phyloP scores from a whole-genome alignment of 768 basidiomycete species.

The Dentipellis fragilis region DNA sequence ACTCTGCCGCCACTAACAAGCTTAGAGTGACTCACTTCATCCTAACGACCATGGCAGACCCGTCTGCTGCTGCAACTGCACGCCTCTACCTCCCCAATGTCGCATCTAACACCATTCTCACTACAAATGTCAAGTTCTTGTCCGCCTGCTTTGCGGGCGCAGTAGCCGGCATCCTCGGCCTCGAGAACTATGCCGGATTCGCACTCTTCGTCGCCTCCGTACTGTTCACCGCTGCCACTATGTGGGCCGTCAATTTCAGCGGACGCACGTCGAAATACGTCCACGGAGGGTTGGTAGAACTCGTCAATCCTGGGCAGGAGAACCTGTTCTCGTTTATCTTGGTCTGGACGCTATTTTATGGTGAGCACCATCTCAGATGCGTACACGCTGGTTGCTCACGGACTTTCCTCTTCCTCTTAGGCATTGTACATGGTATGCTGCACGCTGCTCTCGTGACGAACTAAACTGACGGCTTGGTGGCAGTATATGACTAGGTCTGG shows the following conservation, averaged over 20 bases:
- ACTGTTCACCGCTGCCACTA: constrained; percentile 52
- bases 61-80: constrained; percentile 39
- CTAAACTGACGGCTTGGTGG: constrained; percentile 6
- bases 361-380: constrained; percentile 31
- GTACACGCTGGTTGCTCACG: constrained; percentile 3
- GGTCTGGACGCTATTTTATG: constrained; percentile 91
- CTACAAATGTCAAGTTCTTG: constrained; percentile 63
- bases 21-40: too few relatives aligned
- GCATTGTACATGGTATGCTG: constrained; percentile 32
- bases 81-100: constrained; percentile 62
- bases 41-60: constrained; percentile 16
- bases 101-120: constrained; percentile 47
- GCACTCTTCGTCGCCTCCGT: constrained; percentile 63
- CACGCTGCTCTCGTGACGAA: background rate
- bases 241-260: constrained; percentile 64
- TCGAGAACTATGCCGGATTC: constrained; percentile 80
- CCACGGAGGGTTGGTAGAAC: constrained; percentile 50
- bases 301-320: constrained; percentile 82
- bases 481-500: constrained; percentile 15
- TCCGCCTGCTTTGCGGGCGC: constrained; percentile 82
- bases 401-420: constrained; percentile 16
- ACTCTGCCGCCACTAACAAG: too few relatives aligned
- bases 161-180: constrained; percentile 79
- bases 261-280: constrained; percentile 54
- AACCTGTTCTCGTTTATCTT: constrained; percentile 86